Conservation (phyloP, 1,284 basidiomycete species). For the Ustilago cynodontis region DNA sequence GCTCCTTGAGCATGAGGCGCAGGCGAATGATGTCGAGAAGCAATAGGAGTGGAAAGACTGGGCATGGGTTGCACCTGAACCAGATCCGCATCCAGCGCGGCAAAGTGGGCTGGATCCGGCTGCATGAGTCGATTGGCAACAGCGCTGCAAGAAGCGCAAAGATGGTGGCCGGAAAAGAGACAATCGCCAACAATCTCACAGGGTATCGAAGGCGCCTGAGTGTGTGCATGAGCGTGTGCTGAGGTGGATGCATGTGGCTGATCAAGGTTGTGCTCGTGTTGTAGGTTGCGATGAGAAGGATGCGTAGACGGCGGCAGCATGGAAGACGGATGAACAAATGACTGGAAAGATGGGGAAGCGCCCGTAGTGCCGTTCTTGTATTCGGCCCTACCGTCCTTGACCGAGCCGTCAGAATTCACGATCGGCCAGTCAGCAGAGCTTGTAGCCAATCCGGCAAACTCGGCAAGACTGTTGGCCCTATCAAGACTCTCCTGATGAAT, state of each 20-base stretch:
- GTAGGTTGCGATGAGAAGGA: constrained; percentile 10
- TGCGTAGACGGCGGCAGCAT: constrained; percentile 13
- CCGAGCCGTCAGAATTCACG: not conserved
- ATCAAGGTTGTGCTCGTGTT: not conserved
- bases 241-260: not conserved
- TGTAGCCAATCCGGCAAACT: constrained; percentile 40
- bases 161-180: constrained; percentile 39
- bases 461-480: constrained; percentile 37
- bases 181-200: constrained; percentile 51
- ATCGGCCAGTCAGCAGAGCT: constrained; percentile 32
- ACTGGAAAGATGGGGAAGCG: not conserved
- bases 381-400: constrained; percentile 7
- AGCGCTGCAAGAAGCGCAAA: constrained; percentile 37
- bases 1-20: not conserved
- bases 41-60: constrained; percentile 39
- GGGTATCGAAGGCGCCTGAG: not conserved
- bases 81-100: constrained; percentile 29
- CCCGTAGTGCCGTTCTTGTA: constrained; percentile 1
- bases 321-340: constrained; percentile 5
- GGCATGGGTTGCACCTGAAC: constrained; percentile 36
- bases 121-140: constrained; percentile 47
- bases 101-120: constrained; percentile 25
- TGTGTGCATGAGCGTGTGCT: not conserved
- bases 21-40: constrained; percentile 30
- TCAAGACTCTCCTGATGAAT: constrained; percentile 21